Evolutionary conservation across 768 basidiomycete species (phyloP).

Genomic region (Lactarius akahatsu): DNA sequence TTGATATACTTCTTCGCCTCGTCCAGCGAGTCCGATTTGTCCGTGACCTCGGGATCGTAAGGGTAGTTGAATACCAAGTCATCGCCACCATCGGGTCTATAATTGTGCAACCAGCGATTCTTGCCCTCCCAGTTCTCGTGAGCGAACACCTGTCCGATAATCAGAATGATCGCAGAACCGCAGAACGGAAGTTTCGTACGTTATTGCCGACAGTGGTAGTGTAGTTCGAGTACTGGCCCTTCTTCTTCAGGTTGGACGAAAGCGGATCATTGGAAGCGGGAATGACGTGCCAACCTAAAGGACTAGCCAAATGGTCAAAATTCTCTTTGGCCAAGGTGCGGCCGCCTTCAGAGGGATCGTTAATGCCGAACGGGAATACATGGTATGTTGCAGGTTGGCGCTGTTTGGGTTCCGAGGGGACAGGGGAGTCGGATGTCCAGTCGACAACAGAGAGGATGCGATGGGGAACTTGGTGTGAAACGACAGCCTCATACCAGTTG

Average conservation of each 20-base stretch:
- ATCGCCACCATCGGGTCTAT: slow-evolving; percentile 69
- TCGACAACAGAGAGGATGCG: slow-evolving; percentile 88
- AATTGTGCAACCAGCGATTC: slow-evolving; percentile 62
- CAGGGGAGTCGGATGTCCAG: slow-evolving; percentile 82
- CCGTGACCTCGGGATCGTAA: slow-evolving; percentile 67
- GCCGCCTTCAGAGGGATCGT: slow-evolving; percentile 77
- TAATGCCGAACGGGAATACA: slow-evolving; percentile 78
- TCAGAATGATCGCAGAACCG: background rate
- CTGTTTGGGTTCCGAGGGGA: slow-evolving; percentile 37
- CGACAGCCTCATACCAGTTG: slow-evolving; percentile 94
- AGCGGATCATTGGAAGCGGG: slow-evolving; percentile 70
- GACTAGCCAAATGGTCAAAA: slow-evolving; percentile 76
- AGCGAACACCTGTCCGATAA: slow-evolving; percentile 62
- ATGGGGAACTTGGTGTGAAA: slow-evolving; percentile 72
- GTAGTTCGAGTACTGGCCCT: slow-evolving; percentile 47
- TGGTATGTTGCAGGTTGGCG: slow-evolving; percentile 50
- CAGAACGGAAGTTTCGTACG: slow-evolving; percentile 38
- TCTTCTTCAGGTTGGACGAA: slow-evolving; percentile 29
- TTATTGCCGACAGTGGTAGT: slow-evolving; percentile 89
- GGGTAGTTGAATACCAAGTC: slow-evolving; percentile 63
- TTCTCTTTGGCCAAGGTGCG: slow-evolving; percentile 60
- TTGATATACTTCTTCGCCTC: slow-evolving; percentile 86
- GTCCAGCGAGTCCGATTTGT: slow-evolving; percentile 54
- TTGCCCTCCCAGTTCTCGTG: slow-evolving; percentile 91
- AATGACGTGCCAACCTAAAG: slow-evolving; percentile 88